Conservation (phyloP, 2,329 filamentous ascomycete species). For the Epichloe bromicola region DNA sequence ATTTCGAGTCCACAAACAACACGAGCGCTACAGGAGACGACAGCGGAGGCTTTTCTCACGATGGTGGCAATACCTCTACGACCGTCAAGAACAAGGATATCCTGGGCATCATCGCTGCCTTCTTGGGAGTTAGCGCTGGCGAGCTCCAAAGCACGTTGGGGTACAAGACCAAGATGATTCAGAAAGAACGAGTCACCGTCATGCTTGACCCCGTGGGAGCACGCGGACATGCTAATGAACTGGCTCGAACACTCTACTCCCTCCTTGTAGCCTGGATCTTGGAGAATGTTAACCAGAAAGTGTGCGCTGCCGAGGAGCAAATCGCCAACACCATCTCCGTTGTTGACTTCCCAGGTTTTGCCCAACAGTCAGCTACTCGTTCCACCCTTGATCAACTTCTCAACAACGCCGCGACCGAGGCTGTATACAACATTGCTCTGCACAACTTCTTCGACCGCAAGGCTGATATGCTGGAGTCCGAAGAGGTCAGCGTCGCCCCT, state of each 20-base stretch:
- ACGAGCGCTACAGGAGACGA: conserved; percentile 75
- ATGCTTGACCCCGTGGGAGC: conserved; percentile 92
- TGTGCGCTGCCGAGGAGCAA: conserved; percentile 76
- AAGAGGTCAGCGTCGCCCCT: conserved; percentile 79
- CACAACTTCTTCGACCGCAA: conserved; percentile 95
- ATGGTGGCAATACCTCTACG: conserved; percentile 76
- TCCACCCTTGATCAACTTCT: conserved; percentile 85
- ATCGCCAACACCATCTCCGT: conserved; percentile 91
- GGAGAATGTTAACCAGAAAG: conserved; percentile 78
- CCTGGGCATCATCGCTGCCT: conserved; percentile 76
- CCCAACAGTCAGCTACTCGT: conserved; percentile 69
- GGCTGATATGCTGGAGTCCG: conserved; percentile 83
- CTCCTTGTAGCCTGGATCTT: conserved; percentile 89
- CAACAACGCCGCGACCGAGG: conserved; percentile 87
- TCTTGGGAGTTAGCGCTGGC: conserved; percentile 69
- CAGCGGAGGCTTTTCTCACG: conserved; percentile 90
- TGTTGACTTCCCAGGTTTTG: conserved; percentile 92
- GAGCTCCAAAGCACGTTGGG: conserved; percentile 81
- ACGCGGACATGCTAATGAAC: conserved; percentile 81
- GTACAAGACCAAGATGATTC: conserved; percentile 94
- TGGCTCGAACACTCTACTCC: conserved; percentile 86
- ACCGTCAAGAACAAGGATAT: conserved; percentile 90
- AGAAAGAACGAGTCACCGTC: conserved; percentile 93
- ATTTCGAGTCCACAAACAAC: conserved; percentile 72
- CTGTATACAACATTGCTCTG: conserved; percentile 81